These are phyloP conservation scores for Capronia epimyces DNA, from an alignment of 2,329 filamentous ascomycete species.

Conservation along the genomic window DNA sequence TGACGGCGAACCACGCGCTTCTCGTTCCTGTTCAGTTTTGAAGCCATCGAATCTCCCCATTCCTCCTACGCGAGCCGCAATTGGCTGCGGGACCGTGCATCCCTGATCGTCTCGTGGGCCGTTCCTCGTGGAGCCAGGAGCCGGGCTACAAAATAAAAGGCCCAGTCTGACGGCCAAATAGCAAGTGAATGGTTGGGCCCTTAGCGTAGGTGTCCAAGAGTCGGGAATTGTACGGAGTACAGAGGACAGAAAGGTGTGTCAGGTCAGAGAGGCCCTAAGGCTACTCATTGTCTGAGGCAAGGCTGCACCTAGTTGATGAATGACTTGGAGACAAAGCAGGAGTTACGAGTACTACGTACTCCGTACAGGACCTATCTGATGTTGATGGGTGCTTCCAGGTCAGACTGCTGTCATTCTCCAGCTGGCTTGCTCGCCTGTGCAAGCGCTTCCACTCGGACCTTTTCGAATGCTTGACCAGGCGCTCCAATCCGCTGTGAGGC, in stretches of 20 bases:
- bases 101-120: not conserved
- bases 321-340: too few relatives aligned
- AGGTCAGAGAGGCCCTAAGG: too few relatives aligned
- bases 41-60: not conserved
- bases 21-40: too few relatives aligned
- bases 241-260: too few relatives aligned
- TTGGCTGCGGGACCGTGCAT: not conserved
- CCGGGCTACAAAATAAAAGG: not conserved
- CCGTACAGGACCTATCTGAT: not conserved
- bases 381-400: not conserved
- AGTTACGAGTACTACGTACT: too few relatives aligned
- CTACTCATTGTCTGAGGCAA: too few relatives aligned
- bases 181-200: not conserved
- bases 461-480: conserved; percentile 1
- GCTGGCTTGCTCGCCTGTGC: not conserved
- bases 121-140: not conserved
- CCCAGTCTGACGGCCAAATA: not conserved
- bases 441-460: conserved; percentile 11
- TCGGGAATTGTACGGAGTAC: too few relatives aligned
- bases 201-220: not conserved
- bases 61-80: not conserved
- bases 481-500: conserved; percentile 14
- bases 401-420: not conserved
- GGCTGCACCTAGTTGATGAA: too few relatives aligned
- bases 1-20: too few relatives aligned